Conservation (phyloP, 495 filamentous ascomycete species). For the Terfezia boudieri region DNA sequence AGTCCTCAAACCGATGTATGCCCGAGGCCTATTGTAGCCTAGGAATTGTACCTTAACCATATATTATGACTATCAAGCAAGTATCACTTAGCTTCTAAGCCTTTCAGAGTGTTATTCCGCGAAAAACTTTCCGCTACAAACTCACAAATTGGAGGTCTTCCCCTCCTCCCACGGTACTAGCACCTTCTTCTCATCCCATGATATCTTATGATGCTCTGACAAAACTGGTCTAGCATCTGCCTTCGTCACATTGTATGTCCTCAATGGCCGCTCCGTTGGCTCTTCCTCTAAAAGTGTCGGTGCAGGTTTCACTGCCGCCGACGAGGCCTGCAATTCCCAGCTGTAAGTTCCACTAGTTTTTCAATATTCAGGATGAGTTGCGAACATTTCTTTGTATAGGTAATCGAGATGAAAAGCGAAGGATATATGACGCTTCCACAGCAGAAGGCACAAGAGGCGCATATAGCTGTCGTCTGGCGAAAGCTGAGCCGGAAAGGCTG, state of each 20-base stretch:
- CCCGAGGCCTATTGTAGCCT: no score
- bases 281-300: neutral
- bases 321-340: neutral
- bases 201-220: slow-evolving; percentile 16
- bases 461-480: no score
- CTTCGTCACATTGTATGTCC: slow-evolving; percentile 19
- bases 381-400: no score
- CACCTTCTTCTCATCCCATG: slow-evolving; percentile 18
- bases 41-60: slow-evolving; percentile 10
- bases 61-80: slow-evolving; percentile 15
- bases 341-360: no score
- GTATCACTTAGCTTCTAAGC: no score
- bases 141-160: slow-evolving; percentile 18
- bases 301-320: neutral
- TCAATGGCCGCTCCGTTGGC: slow-evolving; percentile 1
- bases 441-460: no score
- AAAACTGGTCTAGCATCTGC: slow-evolving; percentile 15
- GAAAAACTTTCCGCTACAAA: neutral
- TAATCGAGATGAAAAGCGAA: no score
- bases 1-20: no score
- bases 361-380: no score
- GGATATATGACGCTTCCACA: no score
- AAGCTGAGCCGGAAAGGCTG: no score
- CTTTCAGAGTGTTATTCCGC: no score
- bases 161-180: slow-evolving; percentile 18